phyloP scores from a whole-genome alignment of 176 grass and related monocot species.

The Oryza longistaminata region DNA sequence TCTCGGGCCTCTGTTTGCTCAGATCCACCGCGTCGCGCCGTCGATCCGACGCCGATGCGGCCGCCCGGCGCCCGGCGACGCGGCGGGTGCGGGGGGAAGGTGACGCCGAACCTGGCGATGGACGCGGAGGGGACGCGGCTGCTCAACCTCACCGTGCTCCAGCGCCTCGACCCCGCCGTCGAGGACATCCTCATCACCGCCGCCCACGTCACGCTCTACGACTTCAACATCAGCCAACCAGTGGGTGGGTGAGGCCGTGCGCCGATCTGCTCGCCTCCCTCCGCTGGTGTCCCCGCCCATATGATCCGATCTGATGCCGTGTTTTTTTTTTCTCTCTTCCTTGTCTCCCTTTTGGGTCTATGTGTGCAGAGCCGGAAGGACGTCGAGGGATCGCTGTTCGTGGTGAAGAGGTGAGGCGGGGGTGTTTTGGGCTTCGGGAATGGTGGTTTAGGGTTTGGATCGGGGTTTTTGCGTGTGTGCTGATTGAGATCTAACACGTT shows the following conservation, averaged over 20 bases:
- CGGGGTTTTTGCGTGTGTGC: background rate
- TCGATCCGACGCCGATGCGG: conserved; percentile 16
- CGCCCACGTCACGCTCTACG: conserved; percentile 88
- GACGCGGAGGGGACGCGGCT: conserved; percentile 69
- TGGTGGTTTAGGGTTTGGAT: conserved; percentile 22
- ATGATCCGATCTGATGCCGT: conserved; percentile 23
- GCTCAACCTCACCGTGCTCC: conserved; percentile 90
- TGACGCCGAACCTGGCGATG: conserved; percentile 70
- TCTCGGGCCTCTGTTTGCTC: background rate
- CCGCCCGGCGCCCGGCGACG: background rate
- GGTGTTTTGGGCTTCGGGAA: background rate
- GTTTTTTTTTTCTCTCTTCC: background rate
- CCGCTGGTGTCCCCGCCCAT: background rate
- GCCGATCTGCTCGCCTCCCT: too few species aligned
- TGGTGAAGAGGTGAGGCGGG: conserved; percentile 76
- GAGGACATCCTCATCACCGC: conserved; percentile 97
- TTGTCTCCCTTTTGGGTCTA: background rate
- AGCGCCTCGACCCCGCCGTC: conserved; percentile 88
- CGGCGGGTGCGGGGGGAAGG: conserved; percentile 62
- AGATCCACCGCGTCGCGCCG: conserved; percentile 21
- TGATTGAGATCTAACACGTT: conserved; percentile 24
- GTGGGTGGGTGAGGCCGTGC: conserved; percentile 72
- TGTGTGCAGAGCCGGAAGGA: conserved; percentile 81
- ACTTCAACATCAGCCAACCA: conserved; percentile 88
- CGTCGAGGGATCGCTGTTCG: conserved; percentile 90